Conservation (phyloP, 768 basidiomycete species). For the Nevesoporus exiguus region DNA sequence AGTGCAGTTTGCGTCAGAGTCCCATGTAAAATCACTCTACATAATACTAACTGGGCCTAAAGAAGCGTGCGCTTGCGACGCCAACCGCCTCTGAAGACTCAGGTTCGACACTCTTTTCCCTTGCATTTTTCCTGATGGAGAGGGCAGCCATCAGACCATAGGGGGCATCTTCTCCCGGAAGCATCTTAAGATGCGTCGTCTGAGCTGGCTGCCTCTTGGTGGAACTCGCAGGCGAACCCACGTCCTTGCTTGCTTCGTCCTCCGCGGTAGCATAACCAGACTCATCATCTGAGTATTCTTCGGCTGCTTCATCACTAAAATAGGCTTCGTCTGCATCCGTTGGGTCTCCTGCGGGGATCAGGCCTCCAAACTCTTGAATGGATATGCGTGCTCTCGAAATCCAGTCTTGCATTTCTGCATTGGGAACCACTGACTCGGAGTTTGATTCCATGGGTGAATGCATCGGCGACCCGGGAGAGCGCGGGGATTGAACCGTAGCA, state of each 20-base stretch:
- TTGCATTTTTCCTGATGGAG: conserved; percentile 44
- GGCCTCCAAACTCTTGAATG: conserved; percentile 63
- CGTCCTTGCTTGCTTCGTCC: conserved; percentile 21
- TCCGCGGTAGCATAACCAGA: conserved; percentile 26
- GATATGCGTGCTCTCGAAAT: conserved; percentile 69
- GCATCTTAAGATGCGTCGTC: conserved; percentile 46
- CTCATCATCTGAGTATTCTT: conserved; percentile 37
- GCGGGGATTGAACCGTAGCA: conserved; percentile 33
- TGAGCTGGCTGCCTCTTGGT: conserved; percentile 38
- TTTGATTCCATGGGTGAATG: conserved; percentile 27
- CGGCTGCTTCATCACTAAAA: conserved; percentile 38
- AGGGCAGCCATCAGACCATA: conserved; percentile 76
- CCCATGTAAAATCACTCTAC: background rate
- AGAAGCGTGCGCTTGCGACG: conserved; percentile 67
- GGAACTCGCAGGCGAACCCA: conserved; percentile 31
- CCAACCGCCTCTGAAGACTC: conserved; percentile 53
- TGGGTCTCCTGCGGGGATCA: conserved; percentile 61
- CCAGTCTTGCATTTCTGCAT: conserved; percentile 71
- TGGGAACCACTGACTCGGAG: conserved; percentile 32
- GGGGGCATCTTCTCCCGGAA: conserved; percentile 62
- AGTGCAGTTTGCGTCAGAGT: background rate
- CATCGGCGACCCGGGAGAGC: conserved; percentile 28
- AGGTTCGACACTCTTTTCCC: conserved; percentile 40
- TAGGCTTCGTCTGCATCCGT: conserved; percentile 40
- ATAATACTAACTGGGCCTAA: conserved; percentile 50